Evolutionary conservation across 2,329 filamentous ascomycete species (phyloP), one percentile per base, ranked within the genome.

Genomic region (Macrophomina phaseolina): DNA sequence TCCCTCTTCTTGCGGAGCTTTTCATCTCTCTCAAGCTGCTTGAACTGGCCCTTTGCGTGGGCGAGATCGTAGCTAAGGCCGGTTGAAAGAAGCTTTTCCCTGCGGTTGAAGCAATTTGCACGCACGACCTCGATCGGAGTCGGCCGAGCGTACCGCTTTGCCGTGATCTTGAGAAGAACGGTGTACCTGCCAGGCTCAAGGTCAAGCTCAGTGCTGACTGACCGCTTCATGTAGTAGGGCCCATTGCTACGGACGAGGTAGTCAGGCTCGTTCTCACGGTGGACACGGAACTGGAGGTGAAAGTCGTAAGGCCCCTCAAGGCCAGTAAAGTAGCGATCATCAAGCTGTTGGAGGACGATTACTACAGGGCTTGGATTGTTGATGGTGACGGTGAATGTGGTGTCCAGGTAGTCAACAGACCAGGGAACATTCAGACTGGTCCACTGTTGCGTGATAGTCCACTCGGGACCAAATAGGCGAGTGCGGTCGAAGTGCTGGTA

Each of bases 111-210:
- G 66, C 89, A 91, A 66, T 88, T 86, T 7, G 84, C 81, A 60
- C 87, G 85, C 30, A 94, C 86, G 1, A 91, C 87, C 45, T 92
- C 85, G 69, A 93, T 89, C 16, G 91, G 85, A 0, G 85, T 82
- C 0, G 81, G 78, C 8, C 84, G 79, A 32, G 83, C 75, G 4
- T 53, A 64, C 2, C 66, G 60, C 11, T 71, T 73, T 0, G 91
- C 91, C 3, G 88, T 87, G 62, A 94, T 85, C 73, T 91, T 92
- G 74, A 94, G 86, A 18, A 92, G 81, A 5, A 96, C 86, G 32
- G 87, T 87, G 77, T 95, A 95, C 42, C 84, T 86, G 6, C 92
- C 92, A 0, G 89, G 85, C 28, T 91, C 86, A 49, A 95, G 86
- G 34, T 89, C 84, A 18, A 94, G 84, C 75, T 95, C 92, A 2